phyloP scores from a whole-genome alignment of 352 stramenopile species.

The Phytophthora fragariae region DNA sequence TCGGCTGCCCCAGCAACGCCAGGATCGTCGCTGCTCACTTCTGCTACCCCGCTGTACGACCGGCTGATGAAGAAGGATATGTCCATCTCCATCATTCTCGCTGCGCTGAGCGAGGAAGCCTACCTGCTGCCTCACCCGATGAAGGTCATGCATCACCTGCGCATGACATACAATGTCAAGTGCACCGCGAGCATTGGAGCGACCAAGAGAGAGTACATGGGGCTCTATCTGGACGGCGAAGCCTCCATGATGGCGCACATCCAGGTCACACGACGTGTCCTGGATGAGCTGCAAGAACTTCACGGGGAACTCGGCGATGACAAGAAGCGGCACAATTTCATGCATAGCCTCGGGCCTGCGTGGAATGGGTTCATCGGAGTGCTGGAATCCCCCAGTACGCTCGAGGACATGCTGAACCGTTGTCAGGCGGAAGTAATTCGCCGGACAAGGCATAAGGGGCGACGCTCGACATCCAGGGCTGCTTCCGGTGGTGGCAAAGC shows the following conservation, averaged over 20 bases:
- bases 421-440: constrained; percentile 15
- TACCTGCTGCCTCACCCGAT: too few species aligned
- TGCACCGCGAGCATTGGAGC: not conserved
- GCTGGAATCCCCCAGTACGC: not conserved
- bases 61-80: too few species aligned
- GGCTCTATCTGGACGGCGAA: not conserved
- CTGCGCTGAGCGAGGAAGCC: too few species aligned
- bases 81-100: too few species aligned
- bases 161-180: not conserved
- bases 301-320: constrained; percentile 1
- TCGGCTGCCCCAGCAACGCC: too few species aligned
- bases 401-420: constrained; percentile 8
- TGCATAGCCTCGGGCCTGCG: constrained; percentile 13
- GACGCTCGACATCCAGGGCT: too few species aligned
- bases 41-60: too few species aligned
- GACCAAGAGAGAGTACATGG: not conserved
- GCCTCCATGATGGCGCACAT: constrained; percentile 16
- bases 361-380: constrained; percentile 19
- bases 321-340: constrained; percentile 16
- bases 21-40: too few species aligned
- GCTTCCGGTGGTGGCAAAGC: too few species aligned
- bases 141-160: too few species aligned
- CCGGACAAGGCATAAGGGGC: not conserved
- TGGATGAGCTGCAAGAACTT: constrained; percentile 21
- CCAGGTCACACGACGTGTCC: constrained; percentile 15